Base-by-base conservation (phyloP, 108 stramenopile species). In the Skeletonema menzelii region DNA sequence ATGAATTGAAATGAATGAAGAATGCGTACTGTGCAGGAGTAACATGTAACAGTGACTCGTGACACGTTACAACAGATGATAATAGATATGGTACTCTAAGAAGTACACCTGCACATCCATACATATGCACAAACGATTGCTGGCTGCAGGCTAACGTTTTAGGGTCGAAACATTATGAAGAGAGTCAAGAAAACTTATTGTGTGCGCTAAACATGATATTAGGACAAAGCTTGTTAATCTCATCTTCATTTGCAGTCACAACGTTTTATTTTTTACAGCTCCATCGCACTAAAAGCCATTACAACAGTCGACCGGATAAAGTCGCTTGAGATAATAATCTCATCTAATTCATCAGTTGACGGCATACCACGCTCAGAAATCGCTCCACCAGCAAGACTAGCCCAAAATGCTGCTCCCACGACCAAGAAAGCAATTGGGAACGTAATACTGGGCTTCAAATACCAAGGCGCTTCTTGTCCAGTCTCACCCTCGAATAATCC, bases 401-500 rank as follows among this genome's bases (percentile, higher is more conserved):
- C 88, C 69, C 79, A 90, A 80, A 97, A 97, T 35, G 95, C 94
- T 15, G 84, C 80, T 12, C 93, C 95, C 13, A 94, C 94, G 19
- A 95, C 81, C 65, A 82, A 66, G 77, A 97, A 96, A 55, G 95
- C 95, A 59, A 96, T 82, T 7, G 96, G 96, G 63, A 97, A 97
- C 2, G 96, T 97, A 67, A 97, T 96, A 61, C 85, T 87, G 26
- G 97, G 97, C 53, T 87, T 86, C 57, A 97, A 82, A 75, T 90
- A 92, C 97, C 97, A 97, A 26, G 97, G 97, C 1, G 96, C 90
- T 71, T 91, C 79, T 77, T 95, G 81, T 27, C 95, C 97, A 13
- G 95, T 95, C 76, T 96, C 93, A 28, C 91, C 90, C 75, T 96
- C 97, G 68, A 97, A 97, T 60, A 97, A 86, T 17, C 97, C 97